phyloP scores from a whole-genome alignment of 1,284 basidiomycete genomes.

The Cutaneotrichosporon cyanovorans region DNA sequence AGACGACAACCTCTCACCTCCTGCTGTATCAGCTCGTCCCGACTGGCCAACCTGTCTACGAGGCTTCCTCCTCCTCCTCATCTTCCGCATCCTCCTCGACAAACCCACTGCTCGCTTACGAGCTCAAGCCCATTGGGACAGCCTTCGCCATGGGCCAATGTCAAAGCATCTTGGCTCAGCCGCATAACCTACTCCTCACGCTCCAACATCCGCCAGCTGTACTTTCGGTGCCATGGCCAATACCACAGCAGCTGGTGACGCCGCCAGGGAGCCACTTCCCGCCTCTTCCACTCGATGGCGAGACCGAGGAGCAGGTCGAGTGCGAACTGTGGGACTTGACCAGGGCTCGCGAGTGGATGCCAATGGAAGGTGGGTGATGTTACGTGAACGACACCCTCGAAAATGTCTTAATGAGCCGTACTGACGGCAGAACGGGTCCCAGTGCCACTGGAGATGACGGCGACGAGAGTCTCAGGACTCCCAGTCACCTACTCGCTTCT shows the following conservation, averaged over 20 bases:
- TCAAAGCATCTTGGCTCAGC: slow-evolving; percentile 23
- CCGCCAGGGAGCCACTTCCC: slow-evolving; percentile 33
- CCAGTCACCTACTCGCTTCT: slow-evolving; percentile 39
- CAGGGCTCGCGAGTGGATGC: slow-evolving; percentile 25
- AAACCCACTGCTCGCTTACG: slow-evolving; percentile 69
- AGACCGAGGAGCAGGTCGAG: slow-evolving; percentile 36
- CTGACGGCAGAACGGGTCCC: slow-evolving; percentile 13
- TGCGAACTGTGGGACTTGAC: slow-evolving; percentile 38
- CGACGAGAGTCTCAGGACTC: slow-evolving; percentile 22
- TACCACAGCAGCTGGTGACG: slow-evolving; percentile 27
- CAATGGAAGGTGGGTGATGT: slow-evolving; percentile 12
- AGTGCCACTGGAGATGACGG: slow-evolving; percentile 16
- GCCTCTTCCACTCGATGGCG: slow-evolving; percentile 37
- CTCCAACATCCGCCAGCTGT: slow-evolving; percentile 35
- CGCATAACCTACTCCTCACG: slow-evolving; percentile 31
- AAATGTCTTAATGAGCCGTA: too few relatives aligned
- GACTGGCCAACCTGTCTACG: slow-evolving; percentile 48
- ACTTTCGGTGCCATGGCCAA: slow-evolving; percentile 32
- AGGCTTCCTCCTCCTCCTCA: slow-evolving; percentile 41
- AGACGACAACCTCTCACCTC: slow-evolving; percentile 71
- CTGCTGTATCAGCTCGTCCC: slow-evolving; percentile 65
- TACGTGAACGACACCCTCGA: not conserved
- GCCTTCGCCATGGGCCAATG: slow-evolving; percentile 34
- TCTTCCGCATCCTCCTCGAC: slow-evolving; percentile 50
- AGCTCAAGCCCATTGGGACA: slow-evolving; percentile 56